phyloP scores from a whole-genome alignment of 2,329 filamentous ascomycete species.

The Elsinoe arachidis region DNA sequence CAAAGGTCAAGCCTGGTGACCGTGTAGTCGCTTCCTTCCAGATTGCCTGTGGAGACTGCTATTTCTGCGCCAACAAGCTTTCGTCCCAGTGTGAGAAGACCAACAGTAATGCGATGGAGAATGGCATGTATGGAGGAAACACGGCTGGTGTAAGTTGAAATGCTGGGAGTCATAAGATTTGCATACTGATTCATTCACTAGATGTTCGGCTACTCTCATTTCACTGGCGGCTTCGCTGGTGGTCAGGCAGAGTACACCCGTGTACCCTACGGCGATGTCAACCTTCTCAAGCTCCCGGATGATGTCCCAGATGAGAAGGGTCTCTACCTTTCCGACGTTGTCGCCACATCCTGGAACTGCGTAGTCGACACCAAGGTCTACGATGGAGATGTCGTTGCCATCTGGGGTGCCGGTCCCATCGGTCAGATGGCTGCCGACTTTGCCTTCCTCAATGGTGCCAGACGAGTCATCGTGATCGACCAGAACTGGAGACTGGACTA shows the following conservation, averaged over 20 bases:
- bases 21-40: slow-evolving; percentile 80
- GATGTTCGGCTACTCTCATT: slow-evolving; percentile 52
- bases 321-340: slow-evolving; percentile 71
- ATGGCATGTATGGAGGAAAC: slow-evolving; percentile 69
- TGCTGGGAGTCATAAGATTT: slow-evolving; percentile 27
- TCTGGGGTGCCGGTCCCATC: slow-evolving; percentile 82
- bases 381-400: slow-evolving; percentile 64
- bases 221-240: slow-evolving; percentile 79
- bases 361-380: slow-evolving; percentile 80
- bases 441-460: slow-evolving; percentile 62
- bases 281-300: slow-evolving; percentile 69
- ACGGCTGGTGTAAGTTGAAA: slow-evolving; percentile 56
- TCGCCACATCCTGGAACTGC: slow-evolving; percentile 70
- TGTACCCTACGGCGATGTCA: slow-evolving; percentile 71
- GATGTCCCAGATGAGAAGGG: slow-evolving; percentile 77
- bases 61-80: slow-evolving; percentile 69
- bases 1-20: slow-evolving; percentile 36
- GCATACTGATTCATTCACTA: background rate
- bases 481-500: slow-evolving; percentile 62
- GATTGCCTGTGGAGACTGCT: slow-evolving; percentile 63
- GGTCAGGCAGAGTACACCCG: slow-evolving; percentile 82
- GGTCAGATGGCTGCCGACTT: slow-evolving; percentile 68
- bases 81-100: slow-evolving; percentile 74
- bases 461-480: slow-evolving; percentile 71
- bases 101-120: slow-evolving; percentile 61